Evolutionary conservation across 495 filamentous ascomycete species (phyloP), one percentile per base, ranked within the genome.

Genomic region (Hypoxylon trugodes): DNA sequence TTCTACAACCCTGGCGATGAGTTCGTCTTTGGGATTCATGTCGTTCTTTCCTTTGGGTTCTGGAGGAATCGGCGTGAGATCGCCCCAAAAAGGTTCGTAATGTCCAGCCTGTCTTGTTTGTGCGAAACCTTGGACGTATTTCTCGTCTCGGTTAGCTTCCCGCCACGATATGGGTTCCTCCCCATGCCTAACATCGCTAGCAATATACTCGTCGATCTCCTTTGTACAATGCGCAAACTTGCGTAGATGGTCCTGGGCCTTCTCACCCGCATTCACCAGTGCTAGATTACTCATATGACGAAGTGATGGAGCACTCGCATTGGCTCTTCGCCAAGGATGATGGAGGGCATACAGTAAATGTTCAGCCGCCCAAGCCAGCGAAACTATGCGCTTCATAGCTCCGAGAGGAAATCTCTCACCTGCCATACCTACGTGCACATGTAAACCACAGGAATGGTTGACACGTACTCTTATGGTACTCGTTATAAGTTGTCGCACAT

Each of bases 381-480:
- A 55, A 5, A 71, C 22, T 2, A 81, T 59, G 7, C 74, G 75
- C 9, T 68, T 63, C 9, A 73, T 40, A 1, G 56, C 54, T 6
- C 28, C 22, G 1, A 73, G 55, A 2, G 62, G 18, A 13, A 74
- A 74, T 1, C 54, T 41, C 15, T 69, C 63, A 19, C 6, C 16
- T 19, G 59, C 61, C 16, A 66, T 54, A 12, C 75, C 76, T 3
- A 80, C 65, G 52, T 77, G 77, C n/a, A 78, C 73, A 40, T 80
- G 77, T 0, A 77, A 35, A 4, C 76, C 74, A 19, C 65, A 71
- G 2, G 53, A 59, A 0, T 21, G 30, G 56, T 78, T 76, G 13
- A 70, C 57, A 7, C 70, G 51, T 6, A 68, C 33, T 10, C 71
- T 40, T 49, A 58, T 70, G 4, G 50, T 62, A 0, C 35, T 55